Conservation (phyloP, 306 rosid genomes). For the Adenanthera pavonina region DNA sequence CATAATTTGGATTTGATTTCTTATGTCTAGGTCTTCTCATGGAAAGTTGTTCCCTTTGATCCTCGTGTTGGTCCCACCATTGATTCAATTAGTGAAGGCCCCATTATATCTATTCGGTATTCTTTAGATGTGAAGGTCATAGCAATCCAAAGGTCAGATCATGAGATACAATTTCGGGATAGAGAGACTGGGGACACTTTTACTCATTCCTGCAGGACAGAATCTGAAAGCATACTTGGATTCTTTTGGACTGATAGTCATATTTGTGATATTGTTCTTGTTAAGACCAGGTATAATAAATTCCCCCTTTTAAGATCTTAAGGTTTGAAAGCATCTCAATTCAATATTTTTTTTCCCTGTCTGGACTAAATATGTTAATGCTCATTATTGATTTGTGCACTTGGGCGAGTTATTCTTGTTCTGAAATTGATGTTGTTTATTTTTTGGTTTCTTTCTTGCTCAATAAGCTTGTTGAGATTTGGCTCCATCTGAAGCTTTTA, state of each 20-base stretch:
- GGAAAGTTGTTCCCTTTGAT: constrained; percentile 84
- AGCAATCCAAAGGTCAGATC: constrained; percentile 80
- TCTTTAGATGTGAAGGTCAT: constrained; percentile 82
- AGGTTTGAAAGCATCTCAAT: constrained; percentile 22
- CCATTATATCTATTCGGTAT: constrained; percentile 78
- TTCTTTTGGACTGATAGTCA: constrained; percentile 97
- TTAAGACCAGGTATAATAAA: constrained; percentile 78
- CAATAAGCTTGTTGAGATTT: background rate
- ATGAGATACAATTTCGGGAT: constrained; percentile 76
- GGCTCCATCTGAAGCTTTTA: constrained; percentile 1
- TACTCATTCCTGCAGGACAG: constrained; percentile 78
- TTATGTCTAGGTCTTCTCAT: constrained; percentile 72
- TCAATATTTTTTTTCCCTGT: background rate
- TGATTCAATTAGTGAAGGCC: constrained; percentile 84
- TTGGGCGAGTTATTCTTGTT: constrained; percentile 10
- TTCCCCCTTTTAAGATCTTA: constrained; percentile 1
- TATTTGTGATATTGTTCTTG: constrained; percentile 77
- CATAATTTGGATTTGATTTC: background rate
- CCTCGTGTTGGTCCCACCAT: constrained; percentile 64
- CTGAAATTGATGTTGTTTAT: background rate
- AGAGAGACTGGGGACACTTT: constrained; percentile 83
- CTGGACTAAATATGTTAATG: background rate
- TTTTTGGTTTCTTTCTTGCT: background rate
- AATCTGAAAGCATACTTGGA: constrained; percentile 89
- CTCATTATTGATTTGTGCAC: constrained; percentile 12